Evolutionary conservation across 257 asterid genomes (phyloP).

Genomic region (Nicotiana otophora): DNA sequence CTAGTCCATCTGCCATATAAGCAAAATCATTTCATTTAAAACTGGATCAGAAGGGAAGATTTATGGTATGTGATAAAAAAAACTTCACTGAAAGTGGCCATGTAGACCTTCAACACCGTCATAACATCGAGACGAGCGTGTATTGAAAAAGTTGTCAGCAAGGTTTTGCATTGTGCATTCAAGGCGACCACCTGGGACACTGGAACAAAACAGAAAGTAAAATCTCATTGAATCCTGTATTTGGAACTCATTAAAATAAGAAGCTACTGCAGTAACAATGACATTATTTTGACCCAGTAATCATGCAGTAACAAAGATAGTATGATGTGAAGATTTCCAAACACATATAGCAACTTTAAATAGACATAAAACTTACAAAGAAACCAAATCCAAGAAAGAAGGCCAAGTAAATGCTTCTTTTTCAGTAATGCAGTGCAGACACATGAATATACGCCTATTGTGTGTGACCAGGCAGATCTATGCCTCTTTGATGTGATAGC

Average conservation of each 20-base stretch:
- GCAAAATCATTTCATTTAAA: background rate
- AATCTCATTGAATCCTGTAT: conserved; percentile 1
- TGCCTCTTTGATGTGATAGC: background rate
- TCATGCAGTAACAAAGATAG: background rate
- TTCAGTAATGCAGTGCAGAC: background rate
- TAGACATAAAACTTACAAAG: background rate
- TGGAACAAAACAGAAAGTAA: conserved; percentile 24
- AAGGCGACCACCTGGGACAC: conserved; percentile 93
- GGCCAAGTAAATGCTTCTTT: background rate
- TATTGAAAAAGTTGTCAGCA: conserved; percentile 72
- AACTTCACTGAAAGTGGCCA: background rate
- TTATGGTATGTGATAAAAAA: background rate
- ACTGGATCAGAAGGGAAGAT: background rate
- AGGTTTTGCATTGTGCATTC: conserved; percentile 99
- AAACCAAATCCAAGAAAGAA: background rate
- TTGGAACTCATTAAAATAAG: background rate
- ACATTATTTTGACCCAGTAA: too few species aligned
- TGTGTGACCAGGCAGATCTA: background rate
- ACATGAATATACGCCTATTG: background rate
- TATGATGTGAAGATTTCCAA: background rate
- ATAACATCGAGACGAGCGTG: conserved; percentile 61
- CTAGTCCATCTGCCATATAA: conserved; percentile 59
- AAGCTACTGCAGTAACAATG: background rate
- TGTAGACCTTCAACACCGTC: conserved; percentile 58
- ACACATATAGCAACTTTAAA: background rate